phyloP scores from a whole-genome alignment of 2,329 filamentous ascomycete genomes.

The Neonectria ditissima region DNA sequence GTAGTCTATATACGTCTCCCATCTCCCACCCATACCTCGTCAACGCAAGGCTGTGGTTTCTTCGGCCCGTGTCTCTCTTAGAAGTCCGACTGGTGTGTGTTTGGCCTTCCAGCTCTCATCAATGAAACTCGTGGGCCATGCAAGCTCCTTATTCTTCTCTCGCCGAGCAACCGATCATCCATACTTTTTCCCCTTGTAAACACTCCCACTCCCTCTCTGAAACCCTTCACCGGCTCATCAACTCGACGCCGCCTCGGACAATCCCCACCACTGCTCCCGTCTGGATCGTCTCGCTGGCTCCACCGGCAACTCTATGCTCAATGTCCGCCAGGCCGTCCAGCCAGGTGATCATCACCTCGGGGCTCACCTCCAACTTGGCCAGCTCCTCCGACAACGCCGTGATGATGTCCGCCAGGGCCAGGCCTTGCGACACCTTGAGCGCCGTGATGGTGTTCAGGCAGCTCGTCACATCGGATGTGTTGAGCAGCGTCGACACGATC shows the following conservation, averaged over 20 bases:
- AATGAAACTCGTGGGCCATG: background rate
- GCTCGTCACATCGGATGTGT: slow-evolving; percentile 87
- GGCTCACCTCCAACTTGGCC: slow-evolving; percentile 82
- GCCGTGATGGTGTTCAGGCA: slow-evolving; percentile 90
- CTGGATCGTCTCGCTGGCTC: slow-evolving; percentile 88
- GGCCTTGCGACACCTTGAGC: slow-evolving; percentile 84
- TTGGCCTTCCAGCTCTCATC: background rate
- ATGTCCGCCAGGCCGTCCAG: slow-evolving; percentile 91
- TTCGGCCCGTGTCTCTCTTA: too few species aligned
- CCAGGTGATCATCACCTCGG: slow-evolving; percentile 91
- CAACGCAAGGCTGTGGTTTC: background rate
- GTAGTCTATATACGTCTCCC: background rate
- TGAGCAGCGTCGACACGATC: slow-evolving; percentile 86
- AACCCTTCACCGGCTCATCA: slow-evolving; percentile 58
- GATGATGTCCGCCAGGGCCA: slow-evolving; percentile 94
- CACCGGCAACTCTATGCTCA: slow-evolving; percentile 89
- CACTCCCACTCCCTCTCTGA: background rate
- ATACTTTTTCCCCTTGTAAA: background rate
- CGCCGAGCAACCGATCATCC: background rate
- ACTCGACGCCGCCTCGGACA: slow-evolving; percentile 85
- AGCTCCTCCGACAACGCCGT: slow-evolving; percentile 88
- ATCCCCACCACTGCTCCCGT: slow-evolving; percentile 94
- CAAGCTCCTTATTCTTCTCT: background rate
- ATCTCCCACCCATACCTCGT: background rate
- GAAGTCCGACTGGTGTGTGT: too few species aligned